Conservation (phyloP, 1,139 yeast genomes). For the Meyerozyma athensensis region DNA sequence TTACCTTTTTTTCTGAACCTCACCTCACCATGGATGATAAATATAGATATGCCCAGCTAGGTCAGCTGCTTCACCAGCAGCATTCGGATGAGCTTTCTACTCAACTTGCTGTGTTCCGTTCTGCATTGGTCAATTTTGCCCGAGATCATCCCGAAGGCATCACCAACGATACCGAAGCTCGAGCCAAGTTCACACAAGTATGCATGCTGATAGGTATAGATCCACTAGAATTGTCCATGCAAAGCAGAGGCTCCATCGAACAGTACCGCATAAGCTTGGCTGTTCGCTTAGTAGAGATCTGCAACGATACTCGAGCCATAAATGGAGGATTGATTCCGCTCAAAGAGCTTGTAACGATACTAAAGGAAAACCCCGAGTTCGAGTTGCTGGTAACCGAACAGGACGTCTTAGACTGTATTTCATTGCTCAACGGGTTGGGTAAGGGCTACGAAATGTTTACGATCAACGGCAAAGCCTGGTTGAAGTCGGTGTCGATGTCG, state of each 20-base stretch:
- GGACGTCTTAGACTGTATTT: constrained; percentile 29
- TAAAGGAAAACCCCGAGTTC: constrained; percentile 23
- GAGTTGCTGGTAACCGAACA: constrained; percentile 32
- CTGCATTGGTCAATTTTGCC: constrained; percentile 61
- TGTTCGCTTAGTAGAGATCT: constrained; percentile 68
- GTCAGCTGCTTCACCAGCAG: constrained; percentile 22
- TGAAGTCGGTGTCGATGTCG: constrained; percentile 32
- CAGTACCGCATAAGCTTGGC: constrained; percentile 64
- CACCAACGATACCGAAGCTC: constrained; percentile 55
- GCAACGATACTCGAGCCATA: constrained; percentile 62
- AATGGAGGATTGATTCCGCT: constrained; percentile 79
- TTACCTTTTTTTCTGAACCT: too few relatives aligned
- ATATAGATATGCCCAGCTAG: constrained; percentile 19
- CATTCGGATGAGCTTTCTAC: constrained; percentile 52
- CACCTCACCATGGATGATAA: constrained; percentile 8
- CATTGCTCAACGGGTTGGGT: constrained; percentile 23
- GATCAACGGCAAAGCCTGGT: constrained; percentile 35
- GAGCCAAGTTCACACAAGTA: constrained; percentile 68
- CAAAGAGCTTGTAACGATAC: constrained; percentile 45
- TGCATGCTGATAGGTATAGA: constrained; percentile 81
- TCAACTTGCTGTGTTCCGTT: constrained; percentile 57
- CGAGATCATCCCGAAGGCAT: constrained; percentile 59
- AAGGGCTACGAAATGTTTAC: constrained; percentile 32
- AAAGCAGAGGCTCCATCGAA: constrained; percentile 7
- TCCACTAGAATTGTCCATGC: constrained; percentile 54